These are phyloP conservation scores for Phyllostachys edulis DNA, from an alignment of 176 grass and related monocot genomes.

Conservation along the genomic window DNA sequence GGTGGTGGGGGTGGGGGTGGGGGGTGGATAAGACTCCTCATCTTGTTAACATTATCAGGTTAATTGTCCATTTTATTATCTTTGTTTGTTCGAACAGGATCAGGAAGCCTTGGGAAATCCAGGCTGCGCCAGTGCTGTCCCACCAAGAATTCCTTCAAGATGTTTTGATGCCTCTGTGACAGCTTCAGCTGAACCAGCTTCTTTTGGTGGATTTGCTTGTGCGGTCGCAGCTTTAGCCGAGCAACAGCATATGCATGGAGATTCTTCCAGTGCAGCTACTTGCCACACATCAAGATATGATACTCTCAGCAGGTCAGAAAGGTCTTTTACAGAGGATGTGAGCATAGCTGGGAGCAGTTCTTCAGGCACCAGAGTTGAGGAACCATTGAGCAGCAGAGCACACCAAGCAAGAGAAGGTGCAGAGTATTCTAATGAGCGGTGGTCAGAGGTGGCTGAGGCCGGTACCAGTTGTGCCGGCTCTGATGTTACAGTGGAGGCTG, in stretches of 20 bases:
- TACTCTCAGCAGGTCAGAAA: slow-evolving; percentile 28
- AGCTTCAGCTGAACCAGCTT: slow-evolving; percentile 33
- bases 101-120: slow-evolving; percentile 56
- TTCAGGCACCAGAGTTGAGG: slow-evolving; percentile 28
- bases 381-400: slow-evolving; percentile 25
- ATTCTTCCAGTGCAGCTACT: slow-evolving; percentile 27
- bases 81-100: slow-evolving; percentile 54
- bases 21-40: background rate
- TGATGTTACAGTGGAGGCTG: slow-evolving; percentile 44
- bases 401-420: slow-evolving; percentile 33
- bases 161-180: background rate
- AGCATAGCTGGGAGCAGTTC: slow-evolving; percentile 35
- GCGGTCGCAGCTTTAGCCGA: slow-evolving; percentile 84
- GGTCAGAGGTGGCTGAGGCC: slow-evolving; percentile 51
- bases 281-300: slow-evolving; percentile 20
- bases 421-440: slow-evolving; percentile 52
- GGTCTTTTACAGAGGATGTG: slow-evolving; percentile 30
- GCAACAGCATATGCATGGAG: slow-evolving; percentile 56
- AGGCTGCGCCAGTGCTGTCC: background rate
- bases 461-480: slow-evolving; percentile 46
- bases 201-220: slow-evolving; percentile 60
- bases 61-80: background rate
- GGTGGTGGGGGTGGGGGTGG: background rate
- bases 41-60: slow-evolving; percentile 16
- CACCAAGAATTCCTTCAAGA: slow-evolving; percentile 30